phyloP scores from a whole-genome alignment of 805 yeast species.

The Brettanomyces anomalus region DNA sequence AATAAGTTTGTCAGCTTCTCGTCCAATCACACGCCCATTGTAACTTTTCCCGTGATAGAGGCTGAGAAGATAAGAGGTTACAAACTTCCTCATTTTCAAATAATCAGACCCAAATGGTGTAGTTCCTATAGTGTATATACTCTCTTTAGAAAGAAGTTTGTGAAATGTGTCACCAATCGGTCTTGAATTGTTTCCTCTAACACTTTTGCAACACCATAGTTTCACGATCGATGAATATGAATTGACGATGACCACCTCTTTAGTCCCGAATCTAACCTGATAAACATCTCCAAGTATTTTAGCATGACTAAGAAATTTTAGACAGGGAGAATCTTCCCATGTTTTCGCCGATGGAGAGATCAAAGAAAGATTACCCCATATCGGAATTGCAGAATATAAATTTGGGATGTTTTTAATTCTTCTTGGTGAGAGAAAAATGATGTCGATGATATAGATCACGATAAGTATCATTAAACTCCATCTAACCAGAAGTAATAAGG shows the following conservation, averaged over 20 bases:
- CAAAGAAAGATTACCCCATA: slow-evolving; percentile 18
- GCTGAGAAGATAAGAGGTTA: slow-evolving; percentile 33
- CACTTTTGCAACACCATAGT: slow-evolving; percentile 41
- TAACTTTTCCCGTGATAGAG: slow-evolving; percentile 28
- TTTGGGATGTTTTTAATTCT: slow-evolving; percentile 13
- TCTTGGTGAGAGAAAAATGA: slow-evolving; percentile 3
- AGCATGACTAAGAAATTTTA: slow-evolving; percentile 37
- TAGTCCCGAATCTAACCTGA: slow-evolving; percentile 55
- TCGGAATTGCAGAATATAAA: slow-evolving; percentile 15
- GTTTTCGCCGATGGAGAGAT: slow-evolving; percentile 18
- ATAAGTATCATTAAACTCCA: neutral
- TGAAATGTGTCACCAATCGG: slow-evolving; percentile 66
- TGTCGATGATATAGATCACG: slow-evolving; percentile 1
- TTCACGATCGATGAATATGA: slow-evolving; percentile 43
- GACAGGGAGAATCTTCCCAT: slow-evolving; percentile 33
- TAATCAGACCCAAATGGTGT: slow-evolving; percentile 48
- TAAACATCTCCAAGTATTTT: slow-evolving; percentile 36
- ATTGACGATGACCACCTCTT: slow-evolving; percentile 56
- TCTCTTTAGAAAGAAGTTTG: slow-evolving; percentile 42
- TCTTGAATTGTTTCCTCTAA: slow-evolving; percentile 53
- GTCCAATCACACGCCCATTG: slow-evolving; percentile 28
- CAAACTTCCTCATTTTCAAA: slow-evolving; percentile 36
- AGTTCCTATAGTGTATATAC: slow-evolving; percentile 56
- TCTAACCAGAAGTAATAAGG: neutral
- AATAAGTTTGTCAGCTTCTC: slow-evolving; percentile 27